Evolutionary conservation across 352 stramenopile species (phyloP), one percentile per base, ranked within the genome.

Genomic region (Phytopythium sindhum): DNA sequence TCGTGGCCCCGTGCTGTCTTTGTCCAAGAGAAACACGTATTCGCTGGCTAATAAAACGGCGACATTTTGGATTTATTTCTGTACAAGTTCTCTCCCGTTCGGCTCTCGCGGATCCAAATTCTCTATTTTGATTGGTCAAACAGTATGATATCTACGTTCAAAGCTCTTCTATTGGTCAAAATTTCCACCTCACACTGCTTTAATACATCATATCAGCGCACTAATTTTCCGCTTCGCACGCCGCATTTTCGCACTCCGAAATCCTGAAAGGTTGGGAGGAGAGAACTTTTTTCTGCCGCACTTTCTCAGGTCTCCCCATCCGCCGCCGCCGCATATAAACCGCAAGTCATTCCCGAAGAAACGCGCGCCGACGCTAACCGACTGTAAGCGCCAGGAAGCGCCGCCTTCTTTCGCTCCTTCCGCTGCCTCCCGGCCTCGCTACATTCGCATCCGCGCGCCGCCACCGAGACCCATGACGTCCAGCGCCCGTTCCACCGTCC

Each of bases 231-330:
- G 42, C 42, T 9, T 24, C 21, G 10, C 14, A 4, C 42, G 2
- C 3, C 21, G 7, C 44, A 51, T 29, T 51, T 58, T 5, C 19
- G 1, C 29, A 4, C 19, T 15, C 17, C 8, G 52, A 21, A 41
- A 58, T 58, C 52, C 50, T 56, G 50, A 56, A 56, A 58, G 33
- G 33, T 44, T 44, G 51, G 19, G 15, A 7, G 1, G 15, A 28
- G 8, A 15, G 35, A 42, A 57, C 28, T 29, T 35, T 42, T 26
- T 9, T 57, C 51, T 51, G 21, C 31, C n/a, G n/a, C n/a, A 41
- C 59, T 24, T 64, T 39, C 42, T n/a, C n/a, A n/a, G 58, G n/a
- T n/a, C 17, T 19, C 6, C 29, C 7, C 33, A 21, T n/a, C n/a
- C n/a, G n/a, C n/a, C n/a, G n/a, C n/a, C n/a, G n/a, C n/a, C n/a